Percentiles rank a stretch among this genome's conserved stretches.
Evolutionary conservation across 2,329 filamentous ascomycete genomes (phyloP).

Genomic region (Sporothrix mexicana): DNA sequence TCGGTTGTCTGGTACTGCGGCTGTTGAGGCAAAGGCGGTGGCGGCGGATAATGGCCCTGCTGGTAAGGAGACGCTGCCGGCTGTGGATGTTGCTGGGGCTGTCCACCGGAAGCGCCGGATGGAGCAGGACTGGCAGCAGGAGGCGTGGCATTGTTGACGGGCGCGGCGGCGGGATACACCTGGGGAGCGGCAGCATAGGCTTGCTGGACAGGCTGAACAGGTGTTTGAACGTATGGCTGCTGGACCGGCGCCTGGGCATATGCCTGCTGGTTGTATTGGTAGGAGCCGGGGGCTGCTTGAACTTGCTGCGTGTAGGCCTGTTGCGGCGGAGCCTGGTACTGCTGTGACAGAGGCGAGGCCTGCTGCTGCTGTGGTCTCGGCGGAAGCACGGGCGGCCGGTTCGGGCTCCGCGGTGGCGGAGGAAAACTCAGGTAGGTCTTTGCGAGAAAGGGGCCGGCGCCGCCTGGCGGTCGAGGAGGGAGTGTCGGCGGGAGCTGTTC

Average conservation of each 20-base stretch:
- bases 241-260: neutral
- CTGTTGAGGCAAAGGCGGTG: conserved; percentile 18
- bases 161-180: neutral
- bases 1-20: neutral
- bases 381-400: conserved; percentile 29
- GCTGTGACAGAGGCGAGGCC: neutral
- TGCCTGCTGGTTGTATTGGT: conserved; percentile 21
- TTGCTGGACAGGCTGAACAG: neutral
- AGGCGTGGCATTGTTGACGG: neutral
- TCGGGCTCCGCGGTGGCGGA: conserved; percentile 34
- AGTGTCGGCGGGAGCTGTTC: conserved; percentile 11
- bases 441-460: conserved; percentile 13
- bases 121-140: neutral
- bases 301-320: neutral
- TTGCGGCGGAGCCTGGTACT: neutral
- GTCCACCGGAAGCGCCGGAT: neutral
- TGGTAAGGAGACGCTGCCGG: neutral
- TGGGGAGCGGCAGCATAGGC: neutral
- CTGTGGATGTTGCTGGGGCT: too few relatives aligned
- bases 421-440: conserved; percentile 31
- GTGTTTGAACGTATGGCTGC: neutral
- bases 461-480: conserved; percentile 25
- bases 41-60: conserved; percentile 25
- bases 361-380: conserved; percentile 14
- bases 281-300: neutral